Percentiles rank a stretch among this genome's conserved stretches.
Evolutionary conservation across 345 rosid species (phyloP).

Genomic region (Eucalyptus marginata): DNA sequence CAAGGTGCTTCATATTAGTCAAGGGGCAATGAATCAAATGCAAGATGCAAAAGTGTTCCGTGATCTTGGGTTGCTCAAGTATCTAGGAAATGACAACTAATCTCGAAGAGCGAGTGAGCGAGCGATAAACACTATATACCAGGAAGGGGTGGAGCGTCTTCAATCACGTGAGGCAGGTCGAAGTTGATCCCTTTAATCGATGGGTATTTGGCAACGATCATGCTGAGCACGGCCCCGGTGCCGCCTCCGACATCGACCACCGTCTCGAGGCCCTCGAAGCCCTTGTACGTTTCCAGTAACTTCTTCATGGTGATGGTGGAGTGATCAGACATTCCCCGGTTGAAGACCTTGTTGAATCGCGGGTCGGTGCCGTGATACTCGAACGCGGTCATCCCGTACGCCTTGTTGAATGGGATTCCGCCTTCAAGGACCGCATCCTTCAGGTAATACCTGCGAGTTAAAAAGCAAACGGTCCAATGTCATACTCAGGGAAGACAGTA

Average conservation of each 20-base stretch:
- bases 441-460: not conserved
- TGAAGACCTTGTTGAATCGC: not conserved
- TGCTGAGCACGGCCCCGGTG: not conserved
- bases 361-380: not conserved
- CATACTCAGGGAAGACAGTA: not conserved
- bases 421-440: slow-evolving; percentile 7
- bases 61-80: not conserved
- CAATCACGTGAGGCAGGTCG: slow-evolving; percentile 2
- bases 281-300: slow-evolving; percentile 1
- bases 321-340: not conserved
- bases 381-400: not conserved
- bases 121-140: not conserved
- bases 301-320: not conserved
- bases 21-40: not conserved
- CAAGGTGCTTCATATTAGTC: not conserved
- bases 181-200: slow-evolving; percentile 1
- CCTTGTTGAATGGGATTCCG: slow-evolving; percentile 1
- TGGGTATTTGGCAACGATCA: slow-evolving; percentile 8
- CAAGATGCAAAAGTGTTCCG: not conserved
- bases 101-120: not conserved
- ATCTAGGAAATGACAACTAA: not conserved
- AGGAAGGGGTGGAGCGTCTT: not conserved
- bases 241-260: slow-evolving; percentile 7
- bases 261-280: not conserved
- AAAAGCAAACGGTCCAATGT: not conserved